Evolutionary conservation across 73 alveolate species (phyloP).

Genomic region (Effrenium voratum): DNA sequence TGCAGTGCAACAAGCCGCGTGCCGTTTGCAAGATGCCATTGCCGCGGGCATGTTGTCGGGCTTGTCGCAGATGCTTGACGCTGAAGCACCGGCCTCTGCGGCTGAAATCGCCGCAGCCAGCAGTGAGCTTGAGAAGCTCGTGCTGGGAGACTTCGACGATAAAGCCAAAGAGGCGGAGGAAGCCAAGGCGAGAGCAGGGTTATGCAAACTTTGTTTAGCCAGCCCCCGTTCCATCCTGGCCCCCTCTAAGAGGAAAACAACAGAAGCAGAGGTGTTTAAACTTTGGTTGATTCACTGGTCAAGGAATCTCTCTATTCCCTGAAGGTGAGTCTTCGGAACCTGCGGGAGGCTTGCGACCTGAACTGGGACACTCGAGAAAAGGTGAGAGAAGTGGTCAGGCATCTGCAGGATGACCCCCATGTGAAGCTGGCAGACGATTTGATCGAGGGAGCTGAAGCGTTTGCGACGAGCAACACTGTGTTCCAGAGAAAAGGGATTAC

Average conservation of each 20-base stretch:
- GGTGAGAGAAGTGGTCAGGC: neutral
- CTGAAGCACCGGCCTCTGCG: too few relatives aligned
- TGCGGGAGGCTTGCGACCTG: neutral
- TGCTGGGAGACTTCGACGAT: too few relatives aligned
- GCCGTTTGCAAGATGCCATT: too few relatives aligned
- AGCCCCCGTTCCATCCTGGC: neutral
- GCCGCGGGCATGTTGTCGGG: too few relatives aligned
- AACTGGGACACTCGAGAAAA: neutral
- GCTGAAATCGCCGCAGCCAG: too few relatives aligned
- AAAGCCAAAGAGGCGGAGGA: neutral
- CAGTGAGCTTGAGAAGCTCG: too few relatives aligned
- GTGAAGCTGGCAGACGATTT: neutral
- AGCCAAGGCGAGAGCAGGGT: neutral
- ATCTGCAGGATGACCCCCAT: neutral
- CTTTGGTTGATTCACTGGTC: neutral
- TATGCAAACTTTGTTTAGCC: neutral
- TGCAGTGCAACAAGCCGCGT: too few relatives aligned
- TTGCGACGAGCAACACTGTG: neutral
- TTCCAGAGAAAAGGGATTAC: neutral
- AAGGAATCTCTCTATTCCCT: neutral
- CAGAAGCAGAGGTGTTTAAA: neutral
- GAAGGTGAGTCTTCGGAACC: neutral
- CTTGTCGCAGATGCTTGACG: too few relatives aligned
- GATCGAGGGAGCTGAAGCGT: neutral
- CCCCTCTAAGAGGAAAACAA: neutral